A percentile compares a stretch with the other conserved stretches of the same genome.
Evolutionary conservation across 371 early-diverging fungal species (phyloP).

Genomic region (Syncephalastrum monosporum): DNA sequence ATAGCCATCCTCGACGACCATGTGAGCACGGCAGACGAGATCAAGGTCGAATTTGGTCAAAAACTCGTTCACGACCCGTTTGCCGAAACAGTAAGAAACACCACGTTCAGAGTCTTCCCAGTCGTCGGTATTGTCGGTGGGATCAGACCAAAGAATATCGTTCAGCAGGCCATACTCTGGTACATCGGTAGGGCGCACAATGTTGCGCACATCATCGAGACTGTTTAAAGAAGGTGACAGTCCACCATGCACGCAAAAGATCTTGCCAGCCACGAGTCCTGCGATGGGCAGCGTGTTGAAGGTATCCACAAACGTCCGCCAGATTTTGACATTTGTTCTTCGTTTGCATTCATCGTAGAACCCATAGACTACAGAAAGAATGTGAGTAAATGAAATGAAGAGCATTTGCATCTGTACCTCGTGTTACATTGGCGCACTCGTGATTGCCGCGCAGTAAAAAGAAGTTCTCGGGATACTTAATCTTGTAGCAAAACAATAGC

Average conservation of each 20-base stretch:
- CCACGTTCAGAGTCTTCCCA: slow-evolving; percentile 99
- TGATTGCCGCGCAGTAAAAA: slow-evolving; percentile 97
- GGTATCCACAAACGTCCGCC: slow-evolving; percentile 98
- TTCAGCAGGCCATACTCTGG: slow-evolving; percentile 91
- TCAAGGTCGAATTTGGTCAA: slow-evolving; percentile 75
- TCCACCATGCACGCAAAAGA: slow-evolving; percentile 99
- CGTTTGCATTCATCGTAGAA: slow-evolving; percentile 99
- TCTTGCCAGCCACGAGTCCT: slow-evolving; percentile 95
- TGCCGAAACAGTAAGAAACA: slow-evolving; percentile 95
- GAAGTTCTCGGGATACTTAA: slow-evolving; percentile 95
- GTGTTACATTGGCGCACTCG: slow-evolving; percentile 96
- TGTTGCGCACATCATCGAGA: slow-evolving; percentile 93
- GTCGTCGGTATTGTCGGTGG: slow-evolving; percentile 71
- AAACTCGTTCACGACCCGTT: slow-evolving; percentile 85
- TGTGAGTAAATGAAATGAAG: slow-evolving; percentile 25
- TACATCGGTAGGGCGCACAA: slow-evolving; percentile 93
- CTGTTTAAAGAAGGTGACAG: slow-evolving; percentile 80
- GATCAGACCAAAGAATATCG: slow-evolving; percentile 92
- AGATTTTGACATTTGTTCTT: slow-evolving; percentile 89
- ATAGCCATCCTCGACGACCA: slow-evolving; percentile 98
- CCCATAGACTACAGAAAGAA: slow-evolving; percentile 74
- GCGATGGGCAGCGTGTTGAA: slow-evolving; percentile 98
- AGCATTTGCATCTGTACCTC: slow-evolving; percentile 69
- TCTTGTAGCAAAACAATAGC: slow-evolving; percentile 92
- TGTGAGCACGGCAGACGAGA: slow-evolving; percentile 97